Base-by-base conservation (phyloP, 345 rosid species). In the Eutrema heterophyllum region DNA sequence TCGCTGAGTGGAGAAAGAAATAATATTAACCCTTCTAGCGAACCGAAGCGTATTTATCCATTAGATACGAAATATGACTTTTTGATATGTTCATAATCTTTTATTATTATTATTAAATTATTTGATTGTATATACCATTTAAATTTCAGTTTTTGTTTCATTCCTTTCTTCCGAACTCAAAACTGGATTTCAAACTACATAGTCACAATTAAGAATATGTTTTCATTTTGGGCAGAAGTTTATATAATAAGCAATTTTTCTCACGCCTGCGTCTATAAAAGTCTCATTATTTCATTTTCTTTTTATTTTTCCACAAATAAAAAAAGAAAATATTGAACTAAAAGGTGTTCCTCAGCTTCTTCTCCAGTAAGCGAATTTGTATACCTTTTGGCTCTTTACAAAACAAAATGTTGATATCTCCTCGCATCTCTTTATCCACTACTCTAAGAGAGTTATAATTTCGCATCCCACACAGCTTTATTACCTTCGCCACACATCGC, bases 401-500 rank as follows among this genome's bases (percentile, higher is more conserved):
- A 32, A 32, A 50, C n/a, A 59, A 40, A 41, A 57, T 67, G 62
- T 40, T 59, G 54, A 67, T 74, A 9, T 52, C 9, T 52, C n/a
- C 38, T 14, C 35, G 35, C n/a, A 3, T 35, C 7, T 24, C 32
- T 39, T 48, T 57, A 51, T 66, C 45, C 15, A 6, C 27, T 49
- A 6, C 27, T 49, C 80, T 68, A 86, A 64, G 53, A 48, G 66
- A 57, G 62, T 75, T 24, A 41, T 35, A 82, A 18, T 29, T 78
- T 78, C 11, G 86, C 85, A 70, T 84, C 81, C 99, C 99, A 95
- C 58, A 90, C 84, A 21, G 82, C 90, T 70, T 82, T 87, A 32
- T 84, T 85, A 29, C 87, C 96, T 85, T 95, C 99, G 3, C 98
- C 90, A 29, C 98, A 90, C 79, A 79, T 82, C 16, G 82, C 84